Base-by-base conservation (phyloP, 306 rosid species). In the Ziziphus jujuba region DNA sequence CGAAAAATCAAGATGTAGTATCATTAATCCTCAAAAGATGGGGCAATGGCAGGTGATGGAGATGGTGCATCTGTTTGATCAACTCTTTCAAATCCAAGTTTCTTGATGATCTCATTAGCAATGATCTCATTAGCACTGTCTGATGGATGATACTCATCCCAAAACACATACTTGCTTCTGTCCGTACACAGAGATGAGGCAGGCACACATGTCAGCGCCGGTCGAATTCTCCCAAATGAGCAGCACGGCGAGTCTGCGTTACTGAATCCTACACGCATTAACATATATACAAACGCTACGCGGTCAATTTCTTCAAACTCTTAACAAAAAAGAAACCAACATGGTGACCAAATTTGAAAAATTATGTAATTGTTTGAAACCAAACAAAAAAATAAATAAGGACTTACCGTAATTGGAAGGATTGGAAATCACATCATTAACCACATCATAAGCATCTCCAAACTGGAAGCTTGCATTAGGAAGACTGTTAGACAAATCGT, bases 81-180 rank as follows among this genome's bases (percentile, higher is more conserved):
- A 14, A 10, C 75, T 12, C 50, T 58, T 5, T 1, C 0, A 34
- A 86, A 69, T 52, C 90, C 85, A 16, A 93, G 89, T 79, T 88
- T 93, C 84, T 88, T 90, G 70, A 93, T 84, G 74, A 90, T 96
- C 77, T 90, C 97, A 13, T 63, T 82, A 2, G 99, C 97, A 80
- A 93, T 79, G 0, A 90, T 17, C 73, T 86, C 84, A 69, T 87
- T 93, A 36, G 99, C 99, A 44, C 74, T 79, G 71, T 93, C 99
- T 0, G 96, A 68, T 3, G 99, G 99, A 76, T 93, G 99, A 50
- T 93, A 93, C 68, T 93, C 99, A 60, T 93, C 99, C 99, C 97
- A 93, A 70, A 93, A 93, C 59, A 93, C 89, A 48, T 93, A 90
- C 61, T 93, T 90, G 81, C 99, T 93, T 84, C 99, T 88, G 57